phyloP scores from a whole-genome alignment of 1,139 yeast species.

The Saccharomyces hybrid region DNA sequence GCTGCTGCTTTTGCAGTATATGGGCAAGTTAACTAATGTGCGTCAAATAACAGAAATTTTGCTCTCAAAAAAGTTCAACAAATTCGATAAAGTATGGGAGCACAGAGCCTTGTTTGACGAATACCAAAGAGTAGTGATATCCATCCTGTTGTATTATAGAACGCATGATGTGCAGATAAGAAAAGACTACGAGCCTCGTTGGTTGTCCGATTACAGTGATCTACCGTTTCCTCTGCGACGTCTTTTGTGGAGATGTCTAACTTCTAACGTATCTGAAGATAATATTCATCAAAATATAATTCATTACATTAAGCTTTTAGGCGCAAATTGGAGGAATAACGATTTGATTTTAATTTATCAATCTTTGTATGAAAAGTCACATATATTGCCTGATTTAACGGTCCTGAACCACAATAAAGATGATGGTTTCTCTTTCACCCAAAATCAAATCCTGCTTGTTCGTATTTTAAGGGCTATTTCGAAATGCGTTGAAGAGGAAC shows the following conservation, averaged over 20 bases:
- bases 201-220: conserved; percentile 17
- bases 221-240: conserved; percentile 21
- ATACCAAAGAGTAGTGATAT: conserved; percentile 13
- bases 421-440: conserved; percentile 1
- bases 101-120: conserved; percentile 15
- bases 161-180: conserved; percentile 12
- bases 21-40: conserved; percentile 9
- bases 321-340: neutral
- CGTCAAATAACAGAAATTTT: conserved; percentile 13
- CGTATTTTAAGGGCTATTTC: conserved; percentile 8
- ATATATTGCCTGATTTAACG: conserved; percentile 5
- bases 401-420: neutral
- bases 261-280: neutral
- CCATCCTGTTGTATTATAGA: conserved; percentile 22
- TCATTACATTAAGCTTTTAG: neutral
- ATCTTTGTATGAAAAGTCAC: conserved; percentile 12
- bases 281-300: neutral
- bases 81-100: conserved; percentile 14
- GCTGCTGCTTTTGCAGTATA: conserved; percentile 19
- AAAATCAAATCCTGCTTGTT: conserved; percentile 11
- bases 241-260: conserved; percentile 22
- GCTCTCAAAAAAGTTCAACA: conserved; percentile 14
- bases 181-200: conserved; percentile 9
- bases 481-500: conserved; percentile 5
- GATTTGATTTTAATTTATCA: conserved; percentile 14